Evolutionary conservation across 441 rosid genomes (phyloP).

Genomic region (Erodium texanum): DNA sequence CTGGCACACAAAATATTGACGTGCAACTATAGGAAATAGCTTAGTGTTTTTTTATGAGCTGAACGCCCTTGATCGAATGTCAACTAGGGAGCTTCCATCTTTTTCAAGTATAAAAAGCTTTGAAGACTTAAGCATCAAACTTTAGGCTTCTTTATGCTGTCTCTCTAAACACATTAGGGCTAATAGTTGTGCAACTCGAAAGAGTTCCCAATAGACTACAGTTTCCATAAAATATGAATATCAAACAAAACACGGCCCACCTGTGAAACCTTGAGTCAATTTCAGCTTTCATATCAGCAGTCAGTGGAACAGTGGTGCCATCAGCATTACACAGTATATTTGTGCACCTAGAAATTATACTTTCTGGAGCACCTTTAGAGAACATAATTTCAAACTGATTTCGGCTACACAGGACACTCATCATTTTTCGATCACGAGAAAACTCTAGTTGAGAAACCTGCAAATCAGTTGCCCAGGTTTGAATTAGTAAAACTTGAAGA

Average conservation of each 20-base stretch:
- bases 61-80: background rate
- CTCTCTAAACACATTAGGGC: background rate
- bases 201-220: constrained; percentile 1
- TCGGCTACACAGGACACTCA: constrained; percentile 86
- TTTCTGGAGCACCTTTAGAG: constrained; percentile 98
- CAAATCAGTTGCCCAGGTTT: constrained; percentile 11
- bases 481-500: constrained; percentile 14
- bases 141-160: background rate
- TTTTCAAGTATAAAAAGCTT: background rate
- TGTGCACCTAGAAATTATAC: constrained; percentile 81
- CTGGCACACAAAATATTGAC: background rate
- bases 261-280: constrained; percentile 76
- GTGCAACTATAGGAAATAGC: background rate
- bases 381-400: constrained; percentile 69
- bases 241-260: constrained; percentile 34
- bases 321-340: constrained; percentile 68
- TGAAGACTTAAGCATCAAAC: background rate
- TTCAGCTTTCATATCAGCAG: constrained; percentile 57
- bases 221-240: background rate
- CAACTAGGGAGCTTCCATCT: background rate
- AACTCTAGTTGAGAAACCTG: constrained; percentile 88
- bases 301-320: constrained; percentile 74
- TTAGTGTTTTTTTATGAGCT: background rate
- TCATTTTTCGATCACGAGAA: constrained; percentile 98
- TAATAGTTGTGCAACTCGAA: background rate